Evolutionary conservation across 495 filamentous ascomycete genomes (phyloP).

Genomic region (Podospora pseudoanserina): DNA sequence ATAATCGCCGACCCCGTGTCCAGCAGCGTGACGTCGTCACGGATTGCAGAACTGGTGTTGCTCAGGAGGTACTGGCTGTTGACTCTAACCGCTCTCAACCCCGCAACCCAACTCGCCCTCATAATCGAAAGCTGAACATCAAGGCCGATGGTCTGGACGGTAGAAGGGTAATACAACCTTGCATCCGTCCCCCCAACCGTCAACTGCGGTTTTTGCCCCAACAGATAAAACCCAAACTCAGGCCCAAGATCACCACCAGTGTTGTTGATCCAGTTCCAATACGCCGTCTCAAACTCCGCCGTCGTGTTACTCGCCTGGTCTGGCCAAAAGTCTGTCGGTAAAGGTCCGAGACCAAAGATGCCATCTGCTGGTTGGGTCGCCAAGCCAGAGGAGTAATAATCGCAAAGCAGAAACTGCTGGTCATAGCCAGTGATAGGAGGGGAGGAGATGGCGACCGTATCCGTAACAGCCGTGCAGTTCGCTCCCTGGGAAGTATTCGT

Average conservation of each 20-base stretch:
- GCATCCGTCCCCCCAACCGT: conserved; percentile 35
- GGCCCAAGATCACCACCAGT: conserved; percentile 20
- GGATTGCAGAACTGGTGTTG: neutral
- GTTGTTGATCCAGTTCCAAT: conserved; percentile 17
- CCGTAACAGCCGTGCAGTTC: conserved; percentile 26
- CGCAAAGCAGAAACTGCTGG: conserved; percentile 27
- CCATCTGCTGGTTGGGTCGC: conserved; percentile 29
- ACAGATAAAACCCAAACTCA: conserved; percentile 24
- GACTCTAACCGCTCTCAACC: conserved; percentile 16
- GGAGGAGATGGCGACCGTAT: conserved; percentile 28
- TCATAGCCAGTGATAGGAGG: conserved; percentile 1
- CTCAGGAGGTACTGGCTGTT: conserved; percentile 8
- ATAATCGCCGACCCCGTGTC: conserved; percentile 27
- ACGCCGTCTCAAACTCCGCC: conserved; percentile 5
- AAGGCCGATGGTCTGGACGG: conserved; percentile 20
- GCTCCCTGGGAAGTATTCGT: conserved; percentile 14
- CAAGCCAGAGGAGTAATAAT: conserved; percentile 24
- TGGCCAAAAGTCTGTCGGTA: conserved; percentile 3
- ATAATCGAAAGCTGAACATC: conserved; percentile 14
- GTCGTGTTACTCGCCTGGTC: neutral
- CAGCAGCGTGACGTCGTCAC: conserved; percentile 17
- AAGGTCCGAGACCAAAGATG: conserved; percentile 31
- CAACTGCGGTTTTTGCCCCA: conserved; percentile 26
- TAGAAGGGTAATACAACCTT: conserved; percentile 23
- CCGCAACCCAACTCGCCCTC: conserved; percentile 17